Evolutionary conservation across 176 grass and related monocot species (phyloP).

Genomic region (Olyra latifolia): DNA sequence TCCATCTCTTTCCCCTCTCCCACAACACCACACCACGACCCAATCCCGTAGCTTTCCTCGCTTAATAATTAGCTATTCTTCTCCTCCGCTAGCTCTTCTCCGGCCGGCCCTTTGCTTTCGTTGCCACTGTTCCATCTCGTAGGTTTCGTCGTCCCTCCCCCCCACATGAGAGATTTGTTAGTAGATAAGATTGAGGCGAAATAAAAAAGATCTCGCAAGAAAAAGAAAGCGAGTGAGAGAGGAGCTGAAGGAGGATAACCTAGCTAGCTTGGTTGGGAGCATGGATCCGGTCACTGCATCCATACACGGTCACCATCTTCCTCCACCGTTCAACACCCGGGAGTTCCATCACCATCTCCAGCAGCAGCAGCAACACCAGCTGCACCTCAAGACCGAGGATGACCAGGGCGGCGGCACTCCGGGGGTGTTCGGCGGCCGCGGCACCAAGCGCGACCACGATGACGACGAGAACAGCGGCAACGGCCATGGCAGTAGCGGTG

Average conservation of each 20-base stretch:
- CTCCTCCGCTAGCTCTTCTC: conserved; percentile 9
- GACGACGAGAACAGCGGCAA: conserved; percentile 48
- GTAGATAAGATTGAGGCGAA: conserved; percentile 38
- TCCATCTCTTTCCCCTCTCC: conserved; percentile 27
- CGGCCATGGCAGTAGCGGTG: conserved; percentile 38
- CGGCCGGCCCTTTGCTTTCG: conserved; percentile 37
- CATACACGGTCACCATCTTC: conserved; percentile 78
- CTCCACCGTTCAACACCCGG: conserved; percentile 84
- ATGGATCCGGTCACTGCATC: conserved; percentile 67
- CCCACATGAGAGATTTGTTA: conserved; percentile 44
- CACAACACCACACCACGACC: neutral
- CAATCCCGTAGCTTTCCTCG: conserved; percentile 20
- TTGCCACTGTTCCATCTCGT: conserved; percentile 63
- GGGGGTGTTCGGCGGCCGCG: conserved; percentile 13
- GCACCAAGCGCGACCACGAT: conserved; percentile 48
- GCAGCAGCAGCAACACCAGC: conserved; percentile 58
- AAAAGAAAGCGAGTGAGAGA: conserved; percentile 35
- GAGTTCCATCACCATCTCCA: conserved; percentile 75
- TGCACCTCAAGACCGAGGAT: conserved; percentile 67
- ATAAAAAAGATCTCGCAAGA: conserved; percentile 45
- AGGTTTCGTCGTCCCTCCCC: conserved; percentile 44
- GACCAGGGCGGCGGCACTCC: conserved; percentile 52
- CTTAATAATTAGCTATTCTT: conserved; percentile 37
- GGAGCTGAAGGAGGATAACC: conserved; percentile 29
- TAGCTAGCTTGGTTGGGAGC: conserved; percentile 20